Conservation (phyloP, 1,284 basidiomycete genomes). For the Cryptococcus maquisensis region DNA sequence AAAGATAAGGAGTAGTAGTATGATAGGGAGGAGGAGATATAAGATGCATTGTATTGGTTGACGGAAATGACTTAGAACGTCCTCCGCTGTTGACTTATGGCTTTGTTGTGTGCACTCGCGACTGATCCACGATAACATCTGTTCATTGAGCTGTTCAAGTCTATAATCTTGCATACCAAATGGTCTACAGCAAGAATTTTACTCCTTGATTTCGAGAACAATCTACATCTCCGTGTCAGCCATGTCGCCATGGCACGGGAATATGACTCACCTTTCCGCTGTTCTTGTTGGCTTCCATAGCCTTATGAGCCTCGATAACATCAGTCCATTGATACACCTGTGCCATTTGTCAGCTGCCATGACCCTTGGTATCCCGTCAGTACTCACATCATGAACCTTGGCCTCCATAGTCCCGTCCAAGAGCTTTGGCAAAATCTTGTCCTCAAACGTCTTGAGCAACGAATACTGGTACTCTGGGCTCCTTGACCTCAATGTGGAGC, state of each 20-base stretch:
- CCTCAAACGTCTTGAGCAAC: slow-evolving; percentile 64
- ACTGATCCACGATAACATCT: no score
- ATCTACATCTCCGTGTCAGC: not conserved
- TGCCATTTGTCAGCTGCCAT: slow-evolving; percentile 21
- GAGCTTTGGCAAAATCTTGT: slow-evolving; percentile 59
- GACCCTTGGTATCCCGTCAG: not conserved
- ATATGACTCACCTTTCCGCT: slow-evolving; percentile 52
- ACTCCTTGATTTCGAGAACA: not conserved
- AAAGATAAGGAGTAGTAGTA: no score
- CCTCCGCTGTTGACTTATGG: no score
- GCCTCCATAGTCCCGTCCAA: slow-evolving; percentile 63
- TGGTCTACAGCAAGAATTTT: no score
- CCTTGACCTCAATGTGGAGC: slow-evolving; percentile 79
- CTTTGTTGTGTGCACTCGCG: no score
- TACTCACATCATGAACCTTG: slow-evolving; percentile 66
- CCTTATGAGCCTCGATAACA: slow-evolving; percentile 75
- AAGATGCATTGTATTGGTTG: no score
- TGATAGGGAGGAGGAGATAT: no score
- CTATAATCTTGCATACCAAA: no score
- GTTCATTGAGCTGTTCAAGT: no score
- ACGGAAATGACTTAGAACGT: no score
- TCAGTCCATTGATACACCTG: slow-evolving; percentile 73
- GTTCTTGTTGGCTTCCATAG: slow-evolving; percentile 81
- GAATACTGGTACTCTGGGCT: slow-evolving; percentile 74
- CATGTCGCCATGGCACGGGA: no score